A percentile compares a stretch with the other conserved stretches of the same genome.
phyloP scores from a whole-genome alignment of 305 asterid genomes.

The Stenogyne calaminthoides region DNA sequence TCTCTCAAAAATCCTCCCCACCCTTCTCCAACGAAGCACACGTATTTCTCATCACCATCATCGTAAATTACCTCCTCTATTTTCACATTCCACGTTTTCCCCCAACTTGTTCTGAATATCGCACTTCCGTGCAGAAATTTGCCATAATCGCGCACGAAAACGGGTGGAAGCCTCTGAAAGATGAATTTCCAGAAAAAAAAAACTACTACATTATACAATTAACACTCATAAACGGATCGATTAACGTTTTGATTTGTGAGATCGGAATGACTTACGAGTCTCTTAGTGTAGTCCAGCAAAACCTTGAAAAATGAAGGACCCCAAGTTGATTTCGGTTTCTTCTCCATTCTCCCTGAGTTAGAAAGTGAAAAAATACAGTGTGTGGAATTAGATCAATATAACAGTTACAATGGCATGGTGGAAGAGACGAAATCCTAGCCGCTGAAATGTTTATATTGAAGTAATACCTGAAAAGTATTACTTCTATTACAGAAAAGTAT shows the following conservation, averaged over 20 bases:
- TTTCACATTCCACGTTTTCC: background rate
- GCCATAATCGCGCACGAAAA: background rate
- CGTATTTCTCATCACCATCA: background rate
- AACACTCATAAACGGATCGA: background rate
- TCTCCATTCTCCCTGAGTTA: background rate
- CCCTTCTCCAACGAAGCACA: background rate
- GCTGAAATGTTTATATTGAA: no score
- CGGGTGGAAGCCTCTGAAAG: conserved; percentile 5
- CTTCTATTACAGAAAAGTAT: no score
- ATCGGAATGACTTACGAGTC: background rate
- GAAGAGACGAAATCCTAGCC: background rate
- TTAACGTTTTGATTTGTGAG: background rate
- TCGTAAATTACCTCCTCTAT: background rate
- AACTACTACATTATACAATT: background rate
- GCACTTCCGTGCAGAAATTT: background rate
- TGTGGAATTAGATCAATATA: no score
- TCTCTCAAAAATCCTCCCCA: conserved; percentile 5
- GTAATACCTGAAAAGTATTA: no score
- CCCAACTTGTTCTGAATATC: background rate
- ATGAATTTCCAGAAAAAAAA: no score
- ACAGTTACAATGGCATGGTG: background rate
- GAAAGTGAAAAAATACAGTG: background rate
- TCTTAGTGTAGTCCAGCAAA: background rate
- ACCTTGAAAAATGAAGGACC: background rate
- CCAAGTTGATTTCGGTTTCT: background rate